These are phyloP conservation scores for Aechmea fasciata DNA, from an alignment of 176 grass and related monocot species.

Conservation along the genomic window DNA sequence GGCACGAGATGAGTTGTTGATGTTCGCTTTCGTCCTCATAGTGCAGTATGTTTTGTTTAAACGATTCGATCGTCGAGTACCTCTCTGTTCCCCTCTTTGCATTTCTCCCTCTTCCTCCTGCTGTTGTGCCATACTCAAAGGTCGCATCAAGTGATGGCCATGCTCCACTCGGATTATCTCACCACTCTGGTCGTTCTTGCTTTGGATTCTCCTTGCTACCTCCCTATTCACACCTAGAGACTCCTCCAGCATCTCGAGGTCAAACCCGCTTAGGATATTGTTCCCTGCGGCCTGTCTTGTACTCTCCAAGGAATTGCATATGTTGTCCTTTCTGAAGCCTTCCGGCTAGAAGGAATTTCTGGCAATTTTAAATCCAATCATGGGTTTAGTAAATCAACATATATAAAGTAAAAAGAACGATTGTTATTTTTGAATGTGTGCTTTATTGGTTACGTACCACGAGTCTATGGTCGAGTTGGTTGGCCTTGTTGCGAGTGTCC, in stretches of 20 bases:
- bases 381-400: not conserved
- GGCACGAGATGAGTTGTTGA: constrained; percentile 12
- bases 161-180: constrained; percentile 24
- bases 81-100: not conserved
- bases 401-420: too few relatives aligned
- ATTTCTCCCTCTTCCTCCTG: constrained; percentile 5
- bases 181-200: constrained; percentile 23
- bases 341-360: constrained; percentile 37
- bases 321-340: constrained; percentile 15
- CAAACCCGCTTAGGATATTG: constrained; percentile 30
- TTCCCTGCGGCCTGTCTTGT: not conserved
- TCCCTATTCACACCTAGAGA: constrained; percentile 17
- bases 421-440: not conserved
- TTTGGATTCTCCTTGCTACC: constrained; percentile 21
- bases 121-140: not conserved
- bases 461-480: constrained; percentile 16
- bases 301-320: not conserved
- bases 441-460: not conserved
- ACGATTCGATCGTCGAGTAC: constrained; percentile 3
- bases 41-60: constrained; percentile 27
- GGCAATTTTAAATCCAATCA: not conserved
- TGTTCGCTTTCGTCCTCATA: constrained; percentile 26
- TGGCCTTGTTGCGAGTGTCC: constrained; percentile 9
- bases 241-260: constrained; percentile 11
- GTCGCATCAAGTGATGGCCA: constrained; percentile 17